Conservation (phyloP, 1,139 yeast genomes). For the Groenewaldozyma auringiensis region DNA sequence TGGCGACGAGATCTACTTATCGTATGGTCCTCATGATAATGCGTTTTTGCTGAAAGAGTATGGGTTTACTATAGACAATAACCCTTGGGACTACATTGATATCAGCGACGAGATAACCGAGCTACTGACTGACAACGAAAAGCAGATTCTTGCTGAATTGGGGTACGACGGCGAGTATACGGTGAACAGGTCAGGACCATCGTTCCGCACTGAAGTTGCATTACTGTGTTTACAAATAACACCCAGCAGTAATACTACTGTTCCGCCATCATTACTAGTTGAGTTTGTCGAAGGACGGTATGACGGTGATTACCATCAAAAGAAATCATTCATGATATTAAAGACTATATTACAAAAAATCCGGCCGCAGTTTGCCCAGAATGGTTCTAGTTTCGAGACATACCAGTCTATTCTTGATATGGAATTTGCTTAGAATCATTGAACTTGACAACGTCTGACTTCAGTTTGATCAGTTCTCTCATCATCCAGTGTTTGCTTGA, state of each 20-base stretch:
- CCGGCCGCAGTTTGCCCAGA: not conserved
- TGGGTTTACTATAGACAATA: slow-evolving; percentile 57
- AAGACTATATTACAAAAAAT: slow-evolving; percentile 5
- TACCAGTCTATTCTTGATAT: not conserved
- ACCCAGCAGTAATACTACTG: slow-evolving; percentile 9
- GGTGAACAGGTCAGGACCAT: slow-evolving; percentile 42
- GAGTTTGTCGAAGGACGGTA: slow-evolving; percentile 12
- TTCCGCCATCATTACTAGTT: slow-evolving; percentile 7
- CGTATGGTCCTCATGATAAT: slow-evolving; percentile 86
- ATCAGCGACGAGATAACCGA: slow-evolving; percentile 40
- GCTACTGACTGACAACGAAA: slow-evolving; percentile 36
- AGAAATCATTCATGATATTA: slow-evolving; percentile 6
- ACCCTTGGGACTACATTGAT: slow-evolving; percentile 68
- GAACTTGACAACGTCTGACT: slow-evolving; percentile 3
- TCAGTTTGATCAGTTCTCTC: slow-evolving; percentile 36
- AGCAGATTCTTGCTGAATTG: slow-evolving; percentile 40
- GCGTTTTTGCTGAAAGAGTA: slow-evolving; percentile 76
- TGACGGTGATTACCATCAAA: slow-evolving; percentile 11
- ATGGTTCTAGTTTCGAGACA: no score
- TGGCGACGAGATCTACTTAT: slow-evolving; percentile 58
- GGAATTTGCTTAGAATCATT: not conserved
- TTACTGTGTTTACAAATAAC: slow-evolving; percentile 52
- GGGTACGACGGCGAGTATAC: slow-evolving; percentile 74
- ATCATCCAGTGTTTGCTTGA: slow-evolving; percentile 46
- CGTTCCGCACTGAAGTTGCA: slow-evolving; percentile 72